phyloP scores from a whole-genome alignment of 2,329 filamentous ascomycete genomes.

The Paecilomyces dactylethromorphus region DNA sequence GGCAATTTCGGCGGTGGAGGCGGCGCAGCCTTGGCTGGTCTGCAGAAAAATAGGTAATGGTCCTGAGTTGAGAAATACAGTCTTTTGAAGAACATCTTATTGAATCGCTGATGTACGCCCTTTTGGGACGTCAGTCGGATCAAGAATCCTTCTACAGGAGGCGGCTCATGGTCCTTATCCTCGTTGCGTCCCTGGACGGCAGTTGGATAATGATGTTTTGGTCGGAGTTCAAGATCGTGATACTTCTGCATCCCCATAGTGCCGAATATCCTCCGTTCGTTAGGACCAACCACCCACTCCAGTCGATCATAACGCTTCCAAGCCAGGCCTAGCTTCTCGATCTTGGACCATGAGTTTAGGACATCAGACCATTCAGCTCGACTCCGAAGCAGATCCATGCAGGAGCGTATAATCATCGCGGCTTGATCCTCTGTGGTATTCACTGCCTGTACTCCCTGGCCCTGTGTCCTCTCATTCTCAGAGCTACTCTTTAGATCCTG shows the following conservation, averaged over 20 bases:
- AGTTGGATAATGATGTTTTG: slow-evolving; percentile 59
- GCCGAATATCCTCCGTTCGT: slow-evolving; percentile 64
- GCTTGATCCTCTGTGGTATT: slow-evolving; percentile 47
- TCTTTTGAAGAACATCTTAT: slow-evolving; percentile 58
- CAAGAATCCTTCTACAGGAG: slow-evolving; percentile 60
- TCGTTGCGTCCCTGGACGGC: slow-evolving; percentile 34
- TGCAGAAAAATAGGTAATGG: slow-evolving; percentile 56
- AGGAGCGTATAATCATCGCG: slow-evolving; percentile 49
- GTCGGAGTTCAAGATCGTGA: slow-evolving; percentile 60
- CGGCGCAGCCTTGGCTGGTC: slow-evolving; percentile 53
- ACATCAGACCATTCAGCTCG: slow-evolving; percentile 55
- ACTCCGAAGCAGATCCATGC: slow-evolving; percentile 52
- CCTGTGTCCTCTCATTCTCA: slow-evolving; percentile 37
- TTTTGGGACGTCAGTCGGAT: slow-evolving; percentile 59
- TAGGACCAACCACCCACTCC: slow-evolving; percentile 61
- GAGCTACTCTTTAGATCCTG: slow-evolving; percentile 35
- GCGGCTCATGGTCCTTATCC: slow-evolving; percentile 48
- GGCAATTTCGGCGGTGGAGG: slow-evolving; percentile 53
- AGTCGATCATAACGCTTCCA: slow-evolving; percentile 65
- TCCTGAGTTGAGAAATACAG: slow-evolving; percentile 61
- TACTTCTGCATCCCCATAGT: slow-evolving; percentile 61
- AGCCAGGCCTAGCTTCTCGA: slow-evolving; percentile 56
- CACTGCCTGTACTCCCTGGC: slow-evolving; percentile 34
- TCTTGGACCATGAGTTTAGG: slow-evolving; percentile 51
- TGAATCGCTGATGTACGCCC: slow-evolving; percentile 52